phyloP scores from a whole-genome alignment of 345 rosid species.

The Laguncularia racemosa region DNA sequence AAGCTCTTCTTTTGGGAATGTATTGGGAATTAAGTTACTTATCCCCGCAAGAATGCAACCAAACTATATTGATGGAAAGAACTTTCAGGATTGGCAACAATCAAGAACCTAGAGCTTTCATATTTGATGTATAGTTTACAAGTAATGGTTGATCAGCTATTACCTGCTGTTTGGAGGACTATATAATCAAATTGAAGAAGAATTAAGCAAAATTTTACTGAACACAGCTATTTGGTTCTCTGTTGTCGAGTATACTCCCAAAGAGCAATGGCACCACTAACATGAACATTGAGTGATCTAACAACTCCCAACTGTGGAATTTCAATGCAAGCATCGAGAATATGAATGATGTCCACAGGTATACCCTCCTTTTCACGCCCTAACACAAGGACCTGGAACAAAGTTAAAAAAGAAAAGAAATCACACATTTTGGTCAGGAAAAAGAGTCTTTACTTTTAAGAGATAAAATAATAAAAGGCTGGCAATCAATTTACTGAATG shows the following conservation, averaged over 20 bases:
- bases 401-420: background rate
- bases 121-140: too few species aligned
- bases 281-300: constrained; percentile 90
- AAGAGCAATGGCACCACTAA: constrained; percentile 91
- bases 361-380: constrained; percentile 96
- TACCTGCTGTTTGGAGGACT: too few species aligned
- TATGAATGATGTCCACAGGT: constrained; percentile 85
- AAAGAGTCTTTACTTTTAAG: background rate
- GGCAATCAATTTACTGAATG: too few species aligned
- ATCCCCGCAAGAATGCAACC: too few species aligned
- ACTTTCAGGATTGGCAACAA: background rate
- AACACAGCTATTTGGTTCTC: constrained; percentile 33
- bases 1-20: too few species aligned
- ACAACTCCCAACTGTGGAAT: constrained; percentile 96
- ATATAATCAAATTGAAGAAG: background rate
- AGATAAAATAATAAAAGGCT: too few species aligned
- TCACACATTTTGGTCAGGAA: background rate
- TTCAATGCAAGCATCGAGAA: constrained; percentile 82
- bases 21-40: too few species aligned
- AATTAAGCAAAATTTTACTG: background rate
- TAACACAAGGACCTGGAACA: constrained; percentile 71
- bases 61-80: too few species aligned
- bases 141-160: too few species aligned
- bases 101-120: background rate
- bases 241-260: constrained; percentile 98